A percentile compares a stretch with the other conserved stretches of the same genome.
phyloP scores from a whole-genome alignment of 73 alveolate species.

The Durusdinium trenchii region DNA sequence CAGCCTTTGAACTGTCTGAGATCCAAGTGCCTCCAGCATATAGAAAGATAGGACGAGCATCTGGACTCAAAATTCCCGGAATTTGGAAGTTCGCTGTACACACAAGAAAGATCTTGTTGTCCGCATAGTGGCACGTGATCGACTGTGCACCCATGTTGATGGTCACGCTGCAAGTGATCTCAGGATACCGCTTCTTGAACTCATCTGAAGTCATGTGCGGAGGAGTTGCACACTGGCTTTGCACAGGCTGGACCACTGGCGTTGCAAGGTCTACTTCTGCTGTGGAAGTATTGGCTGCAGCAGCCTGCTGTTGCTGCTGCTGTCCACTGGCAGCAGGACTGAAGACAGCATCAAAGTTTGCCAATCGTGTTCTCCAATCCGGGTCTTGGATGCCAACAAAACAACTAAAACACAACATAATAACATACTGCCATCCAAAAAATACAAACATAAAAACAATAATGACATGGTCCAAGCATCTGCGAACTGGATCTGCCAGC shows the following conservation, averaged over 20 bases:
- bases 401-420: background rate
- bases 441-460: background rate
- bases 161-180: background rate
- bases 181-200: slow-evolving; percentile 11
- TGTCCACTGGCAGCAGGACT: background rate
- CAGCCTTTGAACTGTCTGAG: background rate
- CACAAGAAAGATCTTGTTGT: no score
- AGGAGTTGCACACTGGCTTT: background rate
- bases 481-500: background rate
- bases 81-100: no score
- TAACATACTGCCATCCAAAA: background rate
- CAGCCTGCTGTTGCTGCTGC: background rate
- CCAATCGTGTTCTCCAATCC: background rate
- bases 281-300: background rate
- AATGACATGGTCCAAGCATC: background rate
- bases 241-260: background rate
- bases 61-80: no score
- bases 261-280: slow-evolving; percentile 1
- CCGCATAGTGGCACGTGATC: no score
- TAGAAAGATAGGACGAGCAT: background rate
- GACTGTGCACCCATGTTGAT: slow-evolving; percentile 5
- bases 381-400: background rate
- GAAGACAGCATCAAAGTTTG: slow-evolving; percentile 5
- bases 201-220: slow-evolving; percentile 3
- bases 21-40: background rate